Conservation (phyloP, 352 stramenopile genomes). For the Phytophthora multivora region DNA sequence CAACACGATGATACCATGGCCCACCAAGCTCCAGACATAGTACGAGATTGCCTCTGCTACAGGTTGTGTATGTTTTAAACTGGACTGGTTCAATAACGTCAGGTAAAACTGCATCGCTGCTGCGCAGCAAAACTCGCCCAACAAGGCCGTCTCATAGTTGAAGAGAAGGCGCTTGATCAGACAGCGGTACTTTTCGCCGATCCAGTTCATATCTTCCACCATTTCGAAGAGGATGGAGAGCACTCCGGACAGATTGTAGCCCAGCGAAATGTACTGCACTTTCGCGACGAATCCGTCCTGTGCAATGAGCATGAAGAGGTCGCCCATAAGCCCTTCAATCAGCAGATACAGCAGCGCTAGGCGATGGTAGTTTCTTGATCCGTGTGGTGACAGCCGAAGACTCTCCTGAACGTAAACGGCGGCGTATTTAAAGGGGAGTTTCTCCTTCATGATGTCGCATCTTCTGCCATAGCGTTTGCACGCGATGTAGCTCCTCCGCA, state of each 20-base stretch:
- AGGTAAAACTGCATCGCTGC: conserved; percentile 20
- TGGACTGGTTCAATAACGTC: conserved; percentile 20
- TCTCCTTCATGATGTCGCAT: conserved; percentile 14
- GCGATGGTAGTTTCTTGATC: conserved; percentile 25
- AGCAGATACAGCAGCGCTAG: conserved; percentile 22
- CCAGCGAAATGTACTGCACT: conserved; percentile 24
- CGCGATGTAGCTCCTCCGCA: conserved; percentile 10
- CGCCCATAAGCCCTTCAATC: conserved; percentile 26
- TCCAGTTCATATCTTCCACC: conserved; percentile 15
- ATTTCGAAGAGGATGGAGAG: conserved; percentile 29
- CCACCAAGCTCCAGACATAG: conserved; percentile 19
- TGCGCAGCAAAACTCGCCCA: conserved; percentile 17
- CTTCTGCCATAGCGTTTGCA: conserved; percentile 10
- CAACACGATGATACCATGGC: conserved; percentile 21
- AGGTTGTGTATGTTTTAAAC: conserved; percentile 3
- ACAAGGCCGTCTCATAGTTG: conserved; percentile 27
- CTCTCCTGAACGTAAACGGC: conserved; percentile 27
- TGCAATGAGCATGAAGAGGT: conserved; percentile 27
- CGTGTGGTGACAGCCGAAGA: conserved; percentile 9
- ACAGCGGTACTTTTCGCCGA: neutral
- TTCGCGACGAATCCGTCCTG: conserved; percentile 18
- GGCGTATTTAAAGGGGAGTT: conserved; percentile 1
- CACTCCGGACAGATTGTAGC: conserved; percentile 23
- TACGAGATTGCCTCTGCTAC: conserved; percentile 19
- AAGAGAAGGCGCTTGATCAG: conserved; percentile 21